Evolutionary conservation across 2,329 filamentous ascomycete genomes (phyloP), one percentile per base, ranked within the genome.

Genomic region (Phyllosticta capitalensis): DNA sequence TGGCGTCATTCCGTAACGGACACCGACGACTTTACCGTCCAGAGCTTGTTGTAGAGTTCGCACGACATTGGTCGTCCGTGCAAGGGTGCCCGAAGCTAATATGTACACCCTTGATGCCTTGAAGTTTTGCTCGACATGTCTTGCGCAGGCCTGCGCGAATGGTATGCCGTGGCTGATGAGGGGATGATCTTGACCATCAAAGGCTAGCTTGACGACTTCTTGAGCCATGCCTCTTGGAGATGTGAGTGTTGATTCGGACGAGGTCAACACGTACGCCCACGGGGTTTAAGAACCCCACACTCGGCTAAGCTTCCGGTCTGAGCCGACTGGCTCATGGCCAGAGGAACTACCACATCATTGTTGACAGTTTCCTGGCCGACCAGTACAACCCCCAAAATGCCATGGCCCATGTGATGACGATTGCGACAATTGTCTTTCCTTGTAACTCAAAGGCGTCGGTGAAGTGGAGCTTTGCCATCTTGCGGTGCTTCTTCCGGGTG

Each of bases 401-500:
- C 75, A 62, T 85, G 62, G 5, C 77, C 66, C 9, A 73, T 20
- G 26, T 48, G 26, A 59, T 24, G 48, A 28, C 74, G 65, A 88
- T 67, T 1, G 71, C 74, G 3, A 79, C 67, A 22, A 86, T 71
- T n/a, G 88, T 78, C 20, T 73, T 74, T 10, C 75, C 72, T 22
- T 83, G 78, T 68, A 87, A 75, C 67, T 81, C 79, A 63, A 88
- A 83, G 2, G 85, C 85, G 66, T 88, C 84, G 2, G 76, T 77
- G 17, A 84, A 77, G 68, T 88, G 83, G 76, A 85, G 75, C 67
- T 74, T 80, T 66, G 85, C 78, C 57, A 88, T 74, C 68, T 84
- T 83, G 61, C 80, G 65, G 50, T 76, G 74, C 66, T 75, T 77
- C 66, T 71, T 75, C 20, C 71, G 64, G 19, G 71, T 57, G 63